These are phyloP conservation scores for Dothideomycetes sp. DNA, from an alignment of 2,329 filamentous ascomycete genomes.

Conservation along the genomic window DNA sequence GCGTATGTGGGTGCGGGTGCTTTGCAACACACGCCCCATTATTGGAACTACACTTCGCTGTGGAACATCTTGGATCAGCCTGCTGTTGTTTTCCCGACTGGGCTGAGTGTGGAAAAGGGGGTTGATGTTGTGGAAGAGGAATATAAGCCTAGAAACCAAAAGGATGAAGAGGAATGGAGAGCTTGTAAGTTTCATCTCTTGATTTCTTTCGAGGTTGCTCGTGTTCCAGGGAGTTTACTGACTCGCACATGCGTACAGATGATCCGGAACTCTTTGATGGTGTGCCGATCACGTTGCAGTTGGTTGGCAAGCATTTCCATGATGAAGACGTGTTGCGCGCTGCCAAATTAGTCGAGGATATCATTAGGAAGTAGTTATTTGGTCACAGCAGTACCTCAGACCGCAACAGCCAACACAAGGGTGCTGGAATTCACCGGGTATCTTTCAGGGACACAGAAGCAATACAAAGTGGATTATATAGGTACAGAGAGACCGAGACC, in stretches of 20 bases:
- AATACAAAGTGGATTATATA: too few relatives aligned
- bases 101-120: slow-evolving; percentile 2
- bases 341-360: slow-evolving; percentile 4
- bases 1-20: slow-evolving; percentile 29
- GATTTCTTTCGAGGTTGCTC: not conserved
- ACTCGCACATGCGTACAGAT: not conserved
- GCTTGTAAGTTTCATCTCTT: slow-evolving; percentile 19
- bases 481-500: too few relatives aligned
- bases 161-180: slow-evolving; percentile 16
- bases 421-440: too few relatives aligned
- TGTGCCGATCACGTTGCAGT: slow-evolving; percentile 11
- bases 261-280: slow-evolving; percentile 10
- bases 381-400: too few relatives aligned
- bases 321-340: slow-evolving; percentile 10
- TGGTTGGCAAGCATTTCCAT: slow-evolving; percentile 11
- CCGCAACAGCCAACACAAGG: too few relatives aligned
- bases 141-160: slow-evolving; percentile 2
- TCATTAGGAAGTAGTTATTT: slow-evolving; percentile 1
- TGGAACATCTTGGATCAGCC: slow-evolving; percentile 14
- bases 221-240: too few relatives aligned
- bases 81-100: slow-evolving; percentile 25
- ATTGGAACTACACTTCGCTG: slow-evolving; percentile 21
- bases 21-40: slow-evolving; percentile 22
- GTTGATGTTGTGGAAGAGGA: not conserved
- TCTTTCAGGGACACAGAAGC: too few relatives aligned